Base-by-base conservation (phyloP, 2,329 filamentous ascomycete genomes). In the Aspergillus brunneoviolaceus region DNA sequence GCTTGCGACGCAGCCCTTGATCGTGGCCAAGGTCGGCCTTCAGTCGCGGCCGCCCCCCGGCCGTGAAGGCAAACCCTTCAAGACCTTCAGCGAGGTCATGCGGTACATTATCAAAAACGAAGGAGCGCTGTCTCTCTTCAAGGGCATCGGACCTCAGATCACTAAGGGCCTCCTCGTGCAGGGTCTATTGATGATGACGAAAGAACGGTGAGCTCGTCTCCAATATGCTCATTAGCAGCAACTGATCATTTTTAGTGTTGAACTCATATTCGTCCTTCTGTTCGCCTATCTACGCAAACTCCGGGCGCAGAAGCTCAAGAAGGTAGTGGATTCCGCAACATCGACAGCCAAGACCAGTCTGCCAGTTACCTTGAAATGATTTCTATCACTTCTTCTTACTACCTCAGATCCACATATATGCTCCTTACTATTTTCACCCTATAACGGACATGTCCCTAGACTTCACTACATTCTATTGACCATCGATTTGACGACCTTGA, bases 131-230 rank as follows among this genome's bases (percentile, higher is more conserved):
- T 89, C 89, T n/a, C 82, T 99, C 1, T 99, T 98, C 82, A 99
- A 99, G 80, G 95, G 95, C 48, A 96, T 99, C 67, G 92, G 87
- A 0, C 95, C 95, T 3, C 95, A 99, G 76, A 90, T 99, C 55
- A 77, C 92, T 60, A 99, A 99, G 79, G 95, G 95, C 1, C 79
- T 99, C 55, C 75, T 99, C 52, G 95, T 99, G 2, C 95, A 99
- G 73, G 95, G 95, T 53, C 87, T 99, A 58, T 82, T 99, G 45
- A 99, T 99, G 95, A 99, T 97, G 92, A 95, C 92, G 51, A 99
- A 99, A 80, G 95, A 99, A 79, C 86, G 92, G 90, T 92, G 82
- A 55, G 62, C 58, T 49, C 45, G 49, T 19, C 49, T 55, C 19
- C 39, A 11, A 23, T 25, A 16, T 4, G 5, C 12, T 21, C 7